Percentiles rank a stretch among this genome's conserved stretches.
Evolutionary conservation across 2,329 filamentous ascomycete genomes (phyloP).

Genomic region (Microsporum canis): DNA sequence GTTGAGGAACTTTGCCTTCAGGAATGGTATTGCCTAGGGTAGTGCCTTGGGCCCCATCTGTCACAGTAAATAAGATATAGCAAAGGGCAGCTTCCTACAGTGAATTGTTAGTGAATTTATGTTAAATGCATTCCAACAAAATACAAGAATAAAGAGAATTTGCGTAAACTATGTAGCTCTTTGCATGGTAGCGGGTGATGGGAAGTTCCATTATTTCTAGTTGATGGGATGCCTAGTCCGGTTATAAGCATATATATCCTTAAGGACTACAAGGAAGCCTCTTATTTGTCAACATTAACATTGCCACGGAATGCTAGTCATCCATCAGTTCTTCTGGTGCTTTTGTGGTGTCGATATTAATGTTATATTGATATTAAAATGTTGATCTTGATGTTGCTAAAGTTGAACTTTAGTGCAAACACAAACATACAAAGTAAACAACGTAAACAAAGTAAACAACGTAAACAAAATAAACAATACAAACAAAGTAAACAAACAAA

Average conservation of each 20-base stretch:
- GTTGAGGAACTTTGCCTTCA: background rate
- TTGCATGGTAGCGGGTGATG: background rate
- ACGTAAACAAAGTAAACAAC: constrained; percentile 12
- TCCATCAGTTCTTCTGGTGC: too few species aligned
- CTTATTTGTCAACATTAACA: too few species aligned
- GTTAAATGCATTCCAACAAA: too few species aligned
- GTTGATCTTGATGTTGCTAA: background rate
- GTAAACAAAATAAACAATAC: constrained; percentile 13
- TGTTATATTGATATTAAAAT: too few species aligned
- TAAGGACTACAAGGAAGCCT: too few species aligned
- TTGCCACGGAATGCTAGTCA: too few species aligned
- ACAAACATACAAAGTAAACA: constrained; percentile 9
- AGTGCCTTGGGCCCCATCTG: too few species aligned
- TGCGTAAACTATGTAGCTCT: background rate
- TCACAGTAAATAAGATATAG: too few species aligned
- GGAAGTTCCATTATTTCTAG: background rate
- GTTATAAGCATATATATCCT: background rate
- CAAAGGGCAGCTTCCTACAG: too few species aligned
- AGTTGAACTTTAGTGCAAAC: background rate
- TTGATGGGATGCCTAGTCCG: background rate
- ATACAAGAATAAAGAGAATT: background rate
- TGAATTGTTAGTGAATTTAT: too few species aligned
- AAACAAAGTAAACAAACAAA: background rate
- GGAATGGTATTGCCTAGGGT: background rate
- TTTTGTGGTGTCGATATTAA: too few species aligned